Evolutionary conservation across 805 yeast genomes (phyloP), one percentile per base, ranked within the genome.

Genomic region (Candida sithepensis): DNA sequence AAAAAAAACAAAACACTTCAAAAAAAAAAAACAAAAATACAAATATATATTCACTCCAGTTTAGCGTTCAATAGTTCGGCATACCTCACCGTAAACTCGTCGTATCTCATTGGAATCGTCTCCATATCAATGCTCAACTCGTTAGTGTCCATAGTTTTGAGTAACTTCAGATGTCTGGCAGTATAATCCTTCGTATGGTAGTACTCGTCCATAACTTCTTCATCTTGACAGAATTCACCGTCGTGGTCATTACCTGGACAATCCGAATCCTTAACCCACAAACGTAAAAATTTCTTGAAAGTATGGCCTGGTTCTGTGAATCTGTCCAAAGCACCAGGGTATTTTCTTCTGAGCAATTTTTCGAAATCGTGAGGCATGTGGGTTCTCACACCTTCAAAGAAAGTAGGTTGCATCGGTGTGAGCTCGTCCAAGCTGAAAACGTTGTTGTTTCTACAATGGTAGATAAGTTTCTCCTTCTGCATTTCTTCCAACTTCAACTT

Each of bases 391-490:
- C 82, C 81, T 54, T 84, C 88, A 43, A 76, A 74, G 19, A 67
- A 58, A 0, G 84, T 71, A 32, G 71, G 62, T 4, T 67, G 60
- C 54, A 84, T 64, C 2, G 85, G 84, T 3, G 73, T 66, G 20
- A 82, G 47, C 47, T 79, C 80, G 2, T 69, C 67, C 30, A 73
- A 58, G 1, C 63, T 56, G 39, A 68, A 68, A 46, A 76, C 76
- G 61, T 84, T 88, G 42, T 72, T 65, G 59, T 82, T 80, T 49
- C 82, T 71, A 60, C 88, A 82, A 41, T 73, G 70, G 53, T 70
- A 81, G 5, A 74, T 18, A 43, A 41, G 34, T 34, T 54, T 50
- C 3, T 51, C 36, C 13, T 46, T 45, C 39, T 54, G 63, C 65
- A 73, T 41, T 5, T 46, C 45, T 38, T 42, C 21, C 3, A 53